Percentiles rank a stretch among this genome's conserved stretches.
Conservation (phyloP, 2,329 filamentous ascomycete species). For the Talaromyces sp. region DNA sequence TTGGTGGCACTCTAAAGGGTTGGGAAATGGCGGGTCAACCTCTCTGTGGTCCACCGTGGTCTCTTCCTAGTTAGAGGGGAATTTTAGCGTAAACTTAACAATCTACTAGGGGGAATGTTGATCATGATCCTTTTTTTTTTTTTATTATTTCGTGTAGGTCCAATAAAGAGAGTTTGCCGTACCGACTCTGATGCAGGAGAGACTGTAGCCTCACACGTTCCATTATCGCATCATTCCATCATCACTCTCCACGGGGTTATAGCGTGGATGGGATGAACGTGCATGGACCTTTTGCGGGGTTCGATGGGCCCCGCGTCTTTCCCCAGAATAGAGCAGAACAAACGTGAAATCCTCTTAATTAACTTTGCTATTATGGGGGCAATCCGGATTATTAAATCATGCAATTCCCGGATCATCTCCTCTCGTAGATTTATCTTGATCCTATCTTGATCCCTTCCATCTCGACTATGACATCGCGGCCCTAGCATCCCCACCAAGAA, state of each 20-base stretch:
- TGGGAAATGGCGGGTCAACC: neutral
- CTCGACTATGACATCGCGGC: neutral
- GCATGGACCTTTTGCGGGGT: constrained; percentile 7
- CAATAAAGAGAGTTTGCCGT: too few species aligned
- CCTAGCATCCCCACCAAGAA: neutral
- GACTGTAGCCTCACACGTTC: neutral
- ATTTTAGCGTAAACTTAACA: constrained; percentile 1
- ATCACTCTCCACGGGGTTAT: neutral
- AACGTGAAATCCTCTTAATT: neutral
- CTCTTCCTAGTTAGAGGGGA: neutral
- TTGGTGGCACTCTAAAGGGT: neutral
- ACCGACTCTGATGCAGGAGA: too few species aligned
- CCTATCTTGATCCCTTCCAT: neutral
- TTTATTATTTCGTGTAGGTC: too few species aligned
- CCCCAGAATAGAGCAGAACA: neutral
- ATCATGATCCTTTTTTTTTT: too few species aligned
- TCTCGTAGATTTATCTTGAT: neutral
- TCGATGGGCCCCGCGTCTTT: constrained; percentile 1
- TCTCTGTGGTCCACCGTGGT: neutral
- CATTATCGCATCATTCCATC: neutral
- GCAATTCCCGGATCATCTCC: too few species aligned
- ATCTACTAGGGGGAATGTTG: neutral
- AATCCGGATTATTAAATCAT: too few species aligned
- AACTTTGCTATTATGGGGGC: neutral
- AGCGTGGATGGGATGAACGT: neutral